Evolutionary conservation across 768 basidiomycete species (phyloP), one percentile per base, ranked within the genome.

Genomic region (Rhizopogon rudus): DNA sequence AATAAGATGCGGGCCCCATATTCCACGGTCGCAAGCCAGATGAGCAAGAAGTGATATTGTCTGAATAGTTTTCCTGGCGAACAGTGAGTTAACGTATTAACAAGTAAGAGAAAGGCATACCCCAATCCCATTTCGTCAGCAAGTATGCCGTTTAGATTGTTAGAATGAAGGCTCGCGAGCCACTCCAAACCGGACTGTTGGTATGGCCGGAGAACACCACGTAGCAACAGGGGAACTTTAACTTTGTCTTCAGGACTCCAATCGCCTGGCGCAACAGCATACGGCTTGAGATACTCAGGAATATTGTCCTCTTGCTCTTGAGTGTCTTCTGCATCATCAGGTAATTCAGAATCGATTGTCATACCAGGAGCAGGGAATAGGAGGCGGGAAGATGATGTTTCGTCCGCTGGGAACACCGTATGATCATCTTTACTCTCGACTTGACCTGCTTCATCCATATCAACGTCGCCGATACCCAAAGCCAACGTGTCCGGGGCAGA

Each of bases 111-210:
- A 28, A 17, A 35, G 25, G 78, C 87, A 41, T 63, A 95, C 92
- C 93, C 93, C 6, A 96, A 71, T 43, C 93, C 94, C 93, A 97
- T 95, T 70, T 96, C 93, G 64, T 96, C 94, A 1, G 93, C 92
- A 41, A 93, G 73, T 48, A 93, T 92, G 1, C 90, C 90, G 60
- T 93, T 92, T 42, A 90, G 62, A 60, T 86, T 84, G 60, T 91
- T 91, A 40, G 76, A 75, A 67, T 95, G 93, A 54, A 96, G 74
- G 64, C 86, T 90, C 5, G 92, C 88, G 42, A 97, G 83, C 96
- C 96, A 98, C 67, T 98, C 93, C 50, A 97, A 72, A 0, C 96
- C 96, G 3, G 90, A 80, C 48, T 95, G 86, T 66, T 99, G 96
- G 65, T 98, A 99, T 8, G 93, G 93, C 16, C 94, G 86, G 44